These are phyloP conservation scores for Dioscorea cayenensis DNA, from an alignment of 116 monocot species.

Conservation along the genomic window DNA sequence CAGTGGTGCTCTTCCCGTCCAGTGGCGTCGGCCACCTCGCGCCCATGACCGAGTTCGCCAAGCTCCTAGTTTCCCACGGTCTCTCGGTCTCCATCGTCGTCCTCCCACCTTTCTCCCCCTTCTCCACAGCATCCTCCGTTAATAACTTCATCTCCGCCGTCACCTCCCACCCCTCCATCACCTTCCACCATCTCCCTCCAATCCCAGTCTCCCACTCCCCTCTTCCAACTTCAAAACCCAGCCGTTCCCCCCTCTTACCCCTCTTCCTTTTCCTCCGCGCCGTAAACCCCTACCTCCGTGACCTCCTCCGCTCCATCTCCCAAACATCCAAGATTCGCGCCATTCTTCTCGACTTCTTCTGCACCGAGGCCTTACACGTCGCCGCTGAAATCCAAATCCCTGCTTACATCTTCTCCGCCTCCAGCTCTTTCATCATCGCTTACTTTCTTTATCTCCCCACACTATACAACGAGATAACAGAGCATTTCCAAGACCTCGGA, in stretches of 20 bases:
- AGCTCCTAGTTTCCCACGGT: background rate
- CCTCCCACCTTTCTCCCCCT: background rate
- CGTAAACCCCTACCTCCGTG: background rate
- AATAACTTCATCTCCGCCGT: background rate
- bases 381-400: slow-evolving; percentile 25
- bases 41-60: slow-evolving; percentile 7
- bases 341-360: slow-evolving; percentile 30
- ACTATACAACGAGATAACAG: background rate
- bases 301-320: slow-evolving; percentile 2
- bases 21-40: slow-evolving; percentile 14
- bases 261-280: background rate
- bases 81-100: slow-evolving; percentile 4
- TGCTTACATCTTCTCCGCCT: slow-evolving; percentile 31
- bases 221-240: background rate
- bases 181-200: slow-evolving; percentile 5
- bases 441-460: slow-evolving; percentile 16
- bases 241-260: background rate
- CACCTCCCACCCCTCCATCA: background rate
- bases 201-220: background rate
- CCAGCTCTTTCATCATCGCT: slow-evolving; percentile 5
- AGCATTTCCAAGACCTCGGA: slow-evolving; percentile 4
- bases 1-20: background rate
- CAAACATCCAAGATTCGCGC: slow-evolving; percentile 7
- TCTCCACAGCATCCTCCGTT: background rate
- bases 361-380: slow-evolving; percentile 21